Evolutionary conservation across 140 eudicot genomes (phyloP).

Genomic region (Oenanthe javanica): DNA sequence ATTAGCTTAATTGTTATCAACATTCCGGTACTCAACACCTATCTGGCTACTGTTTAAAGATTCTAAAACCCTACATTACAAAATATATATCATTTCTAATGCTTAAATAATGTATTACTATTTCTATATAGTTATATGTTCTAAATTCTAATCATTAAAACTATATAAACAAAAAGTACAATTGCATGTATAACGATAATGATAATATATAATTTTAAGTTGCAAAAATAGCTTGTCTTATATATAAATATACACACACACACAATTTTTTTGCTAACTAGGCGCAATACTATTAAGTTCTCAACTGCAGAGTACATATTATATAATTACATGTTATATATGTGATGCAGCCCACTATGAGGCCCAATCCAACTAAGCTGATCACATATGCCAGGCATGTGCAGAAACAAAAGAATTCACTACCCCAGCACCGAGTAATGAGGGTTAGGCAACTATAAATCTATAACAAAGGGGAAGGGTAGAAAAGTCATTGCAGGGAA

Average conservation of each 20-base stretch:
- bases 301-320: neutral
- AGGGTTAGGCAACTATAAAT: too few relatives aligned
- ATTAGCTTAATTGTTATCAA: neutral
- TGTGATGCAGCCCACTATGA: too few relatives aligned
- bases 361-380: too few relatives aligned
- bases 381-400: too few relatives aligned
- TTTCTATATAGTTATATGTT: too few relatives aligned
- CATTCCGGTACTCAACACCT: neutral
- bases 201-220: neutral
- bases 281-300: too few relatives aligned
- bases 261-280: neutral
- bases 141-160: too few relatives aligned
- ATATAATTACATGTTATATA: neutral
- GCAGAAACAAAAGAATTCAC: too few relatives aligned
- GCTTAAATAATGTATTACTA: neutral
- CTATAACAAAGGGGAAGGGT: too few relatives aligned
- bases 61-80: neutral
- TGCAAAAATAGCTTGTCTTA: neutral
- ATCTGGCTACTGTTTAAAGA: neutral
- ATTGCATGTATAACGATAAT: neutral
- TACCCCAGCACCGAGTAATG: too few relatives aligned
- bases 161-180: neutral
- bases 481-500: too few relatives aligned
- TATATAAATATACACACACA: neutral
- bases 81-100: neutral